Percentiles rank a stretch among this genome's conserved stretches.
Evolutionary conservation across 2,329 filamentous ascomycete genomes (phyloP).

Genomic region (Ramichloridium luteum): DNA sequence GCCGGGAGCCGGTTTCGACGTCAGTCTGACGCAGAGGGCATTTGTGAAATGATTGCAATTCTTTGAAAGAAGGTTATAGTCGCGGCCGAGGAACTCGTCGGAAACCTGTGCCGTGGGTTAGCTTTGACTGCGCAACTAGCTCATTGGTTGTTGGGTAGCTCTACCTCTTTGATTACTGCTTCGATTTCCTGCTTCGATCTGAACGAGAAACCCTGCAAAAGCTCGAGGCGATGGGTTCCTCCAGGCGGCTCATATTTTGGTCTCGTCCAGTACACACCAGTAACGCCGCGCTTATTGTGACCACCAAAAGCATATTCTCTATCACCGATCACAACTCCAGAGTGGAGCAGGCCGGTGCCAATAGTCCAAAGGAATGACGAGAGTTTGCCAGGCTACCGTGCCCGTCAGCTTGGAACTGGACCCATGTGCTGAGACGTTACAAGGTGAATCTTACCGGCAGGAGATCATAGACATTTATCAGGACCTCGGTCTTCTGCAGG

Average conservation of each 20-base stretch:
- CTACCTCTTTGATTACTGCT: slow-evolving; percentile 46
- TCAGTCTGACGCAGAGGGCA: slow-evolving; percentile 61
- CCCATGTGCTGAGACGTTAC: no score
- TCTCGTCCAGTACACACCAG: slow-evolving; percentile 69
- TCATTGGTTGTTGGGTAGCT: not conserved
- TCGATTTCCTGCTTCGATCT: slow-evolving; percentile 58
- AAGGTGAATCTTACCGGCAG: slow-evolving; percentile 19
- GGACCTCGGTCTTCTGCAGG: slow-evolving; percentile 26
- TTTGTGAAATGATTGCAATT: slow-evolving; percentile 88
- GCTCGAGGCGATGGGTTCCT: slow-evolving; percentile 60
- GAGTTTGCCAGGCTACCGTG: slow-evolving; percentile 61
- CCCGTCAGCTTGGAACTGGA: not conserved
- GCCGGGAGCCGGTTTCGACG: slow-evolving; percentile 53
- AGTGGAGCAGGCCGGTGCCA: slow-evolving; percentile 67
- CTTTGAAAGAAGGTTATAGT: slow-evolving; percentile 68
- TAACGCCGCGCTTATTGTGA: slow-evolving; percentile 56
- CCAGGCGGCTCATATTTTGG: slow-evolving; percentile 62
- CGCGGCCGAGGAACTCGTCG: slow-evolving; percentile 59
- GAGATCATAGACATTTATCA: slow-evolving; percentile 28
- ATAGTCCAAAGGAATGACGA: slow-evolving; percentile 68
- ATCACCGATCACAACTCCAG: slow-evolving; percentile 68
- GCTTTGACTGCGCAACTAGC: not conserved
- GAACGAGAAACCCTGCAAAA: slow-evolving; percentile 70
- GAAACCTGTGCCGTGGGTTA: slow-evolving; percentile 39
- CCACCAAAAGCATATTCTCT: slow-evolving; percentile 78